A percentile compares a stretch with the other conserved stretches of the same genome.
These are phyloP conservation scores for Nakazawaea molendinolei DNA, from an alignment of 805 yeast genomes.

Conservation along the genomic window DNA sequence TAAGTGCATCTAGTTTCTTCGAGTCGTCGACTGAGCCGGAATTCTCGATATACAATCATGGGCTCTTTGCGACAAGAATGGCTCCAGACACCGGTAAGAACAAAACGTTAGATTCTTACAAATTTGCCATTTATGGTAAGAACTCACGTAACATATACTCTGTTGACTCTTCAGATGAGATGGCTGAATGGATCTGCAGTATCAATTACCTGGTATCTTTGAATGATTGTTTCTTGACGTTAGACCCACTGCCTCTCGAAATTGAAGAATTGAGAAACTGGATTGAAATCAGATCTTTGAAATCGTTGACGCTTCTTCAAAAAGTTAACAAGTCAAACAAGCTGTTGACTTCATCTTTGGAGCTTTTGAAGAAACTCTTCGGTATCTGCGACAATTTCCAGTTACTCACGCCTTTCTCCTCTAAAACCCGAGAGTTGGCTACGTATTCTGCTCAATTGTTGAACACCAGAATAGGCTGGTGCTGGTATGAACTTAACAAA, in stretches of 20 bases:
- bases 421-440: slow-evolving; percentile 44
- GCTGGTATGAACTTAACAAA: slow-evolving; percentile 46
- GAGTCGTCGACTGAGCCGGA: slow-evolving; percentile 2
- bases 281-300: slow-evolving; percentile 21
- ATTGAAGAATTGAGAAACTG: slow-evolving; percentile 18
- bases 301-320: slow-evolving; percentile 23
- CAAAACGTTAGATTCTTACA: slow-evolving; percentile 13
- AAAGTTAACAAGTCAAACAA: slow-evolving; percentile 28
- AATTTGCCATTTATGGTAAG: slow-evolving; percentile 34
- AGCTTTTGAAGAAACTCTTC: slow-evolving; percentile 30
- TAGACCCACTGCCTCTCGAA: slow-evolving; percentile 1
- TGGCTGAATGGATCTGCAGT: slow-evolving; percentile 51
- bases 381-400: slow-evolving; percentile 31
- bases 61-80: slow-evolving; percentile 8
- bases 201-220: slow-evolving; percentile 48
- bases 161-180: slow-evolving; percentile 38
- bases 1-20: slow-evolving; percentile 11
- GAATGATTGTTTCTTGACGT: slow-evolving; percentile 25
- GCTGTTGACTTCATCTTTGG: slow-evolving; percentile 26
- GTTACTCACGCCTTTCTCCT: slow-evolving; percentile 47
- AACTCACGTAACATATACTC: slow-evolving; percentile 33
- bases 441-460: slow-evolving; percentile 37
- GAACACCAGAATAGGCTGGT: slow-evolving; percentile 49
- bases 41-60: slow-evolving; percentile 6
- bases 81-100: neutral